Conservation (phyloP, 352 stramenopile genomes). For the Globisporangium ultimum region DNA sequence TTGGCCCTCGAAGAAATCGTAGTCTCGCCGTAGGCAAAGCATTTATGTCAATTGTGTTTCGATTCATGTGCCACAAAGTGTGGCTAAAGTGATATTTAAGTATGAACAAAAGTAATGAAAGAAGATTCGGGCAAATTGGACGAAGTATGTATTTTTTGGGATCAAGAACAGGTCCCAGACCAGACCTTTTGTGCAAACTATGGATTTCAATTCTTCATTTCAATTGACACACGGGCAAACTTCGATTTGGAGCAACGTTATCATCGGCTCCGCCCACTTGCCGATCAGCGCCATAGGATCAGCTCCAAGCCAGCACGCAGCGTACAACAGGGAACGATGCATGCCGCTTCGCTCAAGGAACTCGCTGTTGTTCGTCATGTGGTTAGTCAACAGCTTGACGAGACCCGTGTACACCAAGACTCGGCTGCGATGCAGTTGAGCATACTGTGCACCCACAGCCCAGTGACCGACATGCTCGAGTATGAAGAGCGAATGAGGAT, state of each 20-base stretch:
- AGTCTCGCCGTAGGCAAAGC: slow-evolving; percentile 41
- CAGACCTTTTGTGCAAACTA: too few relatives aligned
- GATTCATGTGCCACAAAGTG: too few relatives aligned
- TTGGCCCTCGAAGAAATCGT: slow-evolving; percentile 75
- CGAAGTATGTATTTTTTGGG: too few relatives aligned
- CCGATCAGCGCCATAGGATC: slow-evolving; percentile 61
- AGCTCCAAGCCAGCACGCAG: slow-evolving; percentile 49
- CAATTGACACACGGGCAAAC: too few relatives aligned
- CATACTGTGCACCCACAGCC: slow-evolving; percentile 58
- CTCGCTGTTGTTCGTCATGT: slow-evolving; percentile 62
- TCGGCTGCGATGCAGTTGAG: slow-evolving; percentile 63
- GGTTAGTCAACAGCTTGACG: slow-evolving; percentile 48
- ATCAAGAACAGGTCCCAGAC: too few relatives aligned
- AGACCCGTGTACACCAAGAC: slow-evolving; percentile 57
- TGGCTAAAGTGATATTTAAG: too few relatives aligned
- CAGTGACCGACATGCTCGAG: slow-evolving; percentile 36
- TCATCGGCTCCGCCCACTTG: slow-evolving; percentile 48
- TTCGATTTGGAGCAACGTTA: too few relatives aligned
- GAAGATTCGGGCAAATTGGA: too few relatives aligned
- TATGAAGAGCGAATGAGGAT: slow-evolving; percentile 55
- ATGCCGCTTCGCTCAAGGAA: slow-evolving; percentile 34
- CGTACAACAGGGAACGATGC: slow-evolving; percentile 41
- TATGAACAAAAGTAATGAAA: too few relatives aligned
- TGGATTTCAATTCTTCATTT: too few relatives aligned
- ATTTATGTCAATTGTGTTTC: too few relatives aligned